Base-by-base conservation (phyloP, 495 filamentous ascomycete genomes). In the Trichoderma asperelloides region DNA sequence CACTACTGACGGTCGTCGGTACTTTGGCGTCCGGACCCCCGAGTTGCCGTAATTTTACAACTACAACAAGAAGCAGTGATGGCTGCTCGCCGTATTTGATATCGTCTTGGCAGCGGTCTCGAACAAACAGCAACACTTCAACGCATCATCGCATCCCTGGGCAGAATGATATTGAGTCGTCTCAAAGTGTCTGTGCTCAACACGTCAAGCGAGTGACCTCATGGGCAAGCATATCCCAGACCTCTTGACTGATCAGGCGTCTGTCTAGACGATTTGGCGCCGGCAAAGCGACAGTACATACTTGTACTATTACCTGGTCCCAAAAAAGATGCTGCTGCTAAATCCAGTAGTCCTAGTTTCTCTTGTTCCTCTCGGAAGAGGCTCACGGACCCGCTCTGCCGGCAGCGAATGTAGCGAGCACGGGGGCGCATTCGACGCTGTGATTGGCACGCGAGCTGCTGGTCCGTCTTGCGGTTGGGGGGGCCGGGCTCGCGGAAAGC, bases 311-410 rank as follows among this genome's bases (percentile, higher is more conserved):
- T n/a, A 37, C 33, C 9, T 8, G 33, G 5, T 8, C 33, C 33
- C 5, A 37, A 37, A 43, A 45, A 45, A 45, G 18, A 45, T 45
- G 41, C 33, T 18, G 47, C 15, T 51, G 47, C 47, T 51, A 51
- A 18, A 9, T 21, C 47, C 27, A 60, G 55, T 30, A 8, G 33
- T 37, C 33, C 33, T 37, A 37, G 33, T 37, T 8, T 37, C 51
- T 21, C 55, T 30, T 60, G 55, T 30, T 21, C n/a, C 23, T 27
- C 55, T 60, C 55, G 55, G 55, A 60, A 60, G 55, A 60, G 55
- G 55, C 55, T 60, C 23, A 60, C 13, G 6, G 47, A 60, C 25
- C 55, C 55, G 55, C 55, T 60, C 55, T 12, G 27, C 55, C 30
- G 27, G 23, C 27, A 13, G 21, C 55, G 55, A 27, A 27, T 21